Base-by-base conservation (phyloP, 2,329 filamentous ascomycete genomes). In the Corniculantispora saksenae region DNA sequence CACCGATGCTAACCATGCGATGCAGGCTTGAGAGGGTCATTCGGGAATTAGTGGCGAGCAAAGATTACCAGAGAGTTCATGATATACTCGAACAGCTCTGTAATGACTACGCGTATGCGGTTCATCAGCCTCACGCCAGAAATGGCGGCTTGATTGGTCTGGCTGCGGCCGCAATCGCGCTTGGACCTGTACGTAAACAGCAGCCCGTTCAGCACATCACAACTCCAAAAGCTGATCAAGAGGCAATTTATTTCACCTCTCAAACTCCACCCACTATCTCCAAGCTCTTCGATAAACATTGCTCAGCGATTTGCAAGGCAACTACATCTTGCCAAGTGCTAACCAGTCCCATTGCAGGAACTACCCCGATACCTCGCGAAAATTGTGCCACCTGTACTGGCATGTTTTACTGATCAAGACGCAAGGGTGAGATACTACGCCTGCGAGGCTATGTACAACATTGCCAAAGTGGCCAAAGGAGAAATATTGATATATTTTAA, bases 371-470 rank as follows among this genome's bases (percentile, higher is more conserved):
- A 98, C 76, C 85, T 99, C 59, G 90, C 93, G 74, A 90, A 94
- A 72, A 98, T 99, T 71, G 94, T 99, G 0, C 94, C 94, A 54
- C 96, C 96, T 3, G 95, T 99, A 6, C 85, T 99, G 54, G 95
- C 95, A 61, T 99, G 96, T 82, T 99, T 99, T 79, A 92, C 92
- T 65, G 96, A 99, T 72, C 95, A 98, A 81, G 95, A 99, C 90
- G 94, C 95, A 32, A 88, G 95, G 66, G 95, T 98, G 38, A 88
- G 95, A 69, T 99, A 99, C 78, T 99, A 99, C 80, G 95, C 95
- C 27, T 99, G 95, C 80, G 95, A 99, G 82, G 96, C 94, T 78
- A 99, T 99, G 95, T 99, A 99, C 81, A 99, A 99, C 79, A 99
- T 99, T 75, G 94, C 95, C 74, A 99, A 99, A 80, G 95, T 99